phyloP scores from a whole-genome alignment of 2,329 filamentous ascomycete species.

The Fusarium penzigii region DNA sequence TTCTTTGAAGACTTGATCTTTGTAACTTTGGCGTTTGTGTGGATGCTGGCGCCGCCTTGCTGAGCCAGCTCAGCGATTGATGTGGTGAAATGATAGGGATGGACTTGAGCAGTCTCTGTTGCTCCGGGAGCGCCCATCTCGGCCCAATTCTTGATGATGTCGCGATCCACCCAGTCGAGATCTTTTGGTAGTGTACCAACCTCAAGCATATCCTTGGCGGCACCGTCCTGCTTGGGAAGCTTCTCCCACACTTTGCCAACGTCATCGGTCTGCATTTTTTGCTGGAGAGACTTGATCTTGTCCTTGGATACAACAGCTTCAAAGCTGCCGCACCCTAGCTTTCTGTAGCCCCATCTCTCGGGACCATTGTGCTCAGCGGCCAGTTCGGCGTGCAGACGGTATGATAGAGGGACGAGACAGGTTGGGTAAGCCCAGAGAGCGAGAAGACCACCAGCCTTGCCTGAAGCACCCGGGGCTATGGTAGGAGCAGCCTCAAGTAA shows the following conservation, averaged over 20 bases:
- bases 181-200: conserved; percentile 70
- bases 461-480: conserved; percentile 88
- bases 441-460: conserved; percentile 89
- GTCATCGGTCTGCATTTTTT: conserved; percentile 15
- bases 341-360: conserved; percentile 83
- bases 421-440: conserved; percentile 89
- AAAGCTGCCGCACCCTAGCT: conserved; percentile 70
- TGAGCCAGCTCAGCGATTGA: conserved; percentile 76
- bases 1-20: conserved; percentile 58
- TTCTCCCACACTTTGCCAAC: conserved; percentile 58
- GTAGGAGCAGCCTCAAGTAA: conserved; percentile 80
- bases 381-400: conserved; percentile 78
- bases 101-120: conserved; percentile 86
- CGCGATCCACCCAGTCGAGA: conserved; percentile 79
- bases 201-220: conserved; percentile 48
- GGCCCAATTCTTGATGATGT: conserved; percentile 69
- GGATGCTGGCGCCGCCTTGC: conserved; percentile 67
- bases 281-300: conserved; percentile 35
- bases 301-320: conserved; percentile 39
- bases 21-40: conserved; percentile 67
- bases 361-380: conserved; percentile 81
- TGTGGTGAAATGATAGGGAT: conserved; percentile 88
- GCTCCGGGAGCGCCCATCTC: conserved; percentile 74
- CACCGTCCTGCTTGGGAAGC: conserved; percentile 59
- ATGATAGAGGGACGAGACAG: conserved; percentile 83